Evolutionary conservation across 2,329 filamentous ascomycete species (phyloP).

Genomic region (Exophiala calicioides): DNA sequence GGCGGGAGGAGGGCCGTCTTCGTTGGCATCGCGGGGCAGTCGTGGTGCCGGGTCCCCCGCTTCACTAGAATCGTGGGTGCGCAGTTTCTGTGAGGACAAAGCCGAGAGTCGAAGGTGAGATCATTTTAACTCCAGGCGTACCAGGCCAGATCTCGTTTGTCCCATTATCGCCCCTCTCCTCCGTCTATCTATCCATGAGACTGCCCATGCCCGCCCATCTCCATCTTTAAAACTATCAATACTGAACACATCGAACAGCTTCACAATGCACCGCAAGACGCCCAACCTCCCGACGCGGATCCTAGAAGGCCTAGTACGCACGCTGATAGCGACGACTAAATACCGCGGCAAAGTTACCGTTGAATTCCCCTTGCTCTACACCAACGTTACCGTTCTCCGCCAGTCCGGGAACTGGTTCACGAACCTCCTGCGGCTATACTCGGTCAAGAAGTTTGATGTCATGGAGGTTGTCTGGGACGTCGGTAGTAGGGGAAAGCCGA

Average conservation of each 20-base stretch:
- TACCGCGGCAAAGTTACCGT: slow-evolving; percentile 32
- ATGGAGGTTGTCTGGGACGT: slow-evolving; percentile 32
- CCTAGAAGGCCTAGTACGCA: slow-evolving; percentile 34
- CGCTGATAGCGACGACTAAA: slow-evolving; percentile 31
- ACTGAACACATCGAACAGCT: too few relatives aligned
- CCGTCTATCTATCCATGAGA: neutral
- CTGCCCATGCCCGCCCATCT: neutral
- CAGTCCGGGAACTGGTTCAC: slow-evolving; percentile 32
- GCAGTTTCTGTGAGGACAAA: slow-evolving; percentile 31
- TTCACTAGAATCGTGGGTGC: slow-evolving; percentile 29
- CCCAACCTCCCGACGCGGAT: slow-evolving; percentile 20
- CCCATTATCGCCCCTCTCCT: too few relatives aligned
- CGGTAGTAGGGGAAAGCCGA: slow-evolving; percentile 14
- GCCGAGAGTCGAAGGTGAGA: slow-evolving; percentile 25
- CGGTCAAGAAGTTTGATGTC: slow-evolving; percentile 32
- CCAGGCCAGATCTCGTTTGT: too few relatives aligned
- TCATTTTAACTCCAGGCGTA: neutral
- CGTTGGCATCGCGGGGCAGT: slow-evolving; percentile 3
- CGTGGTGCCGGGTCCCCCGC: slow-evolving; percentile 7
- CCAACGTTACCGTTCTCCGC: slow-evolving; percentile 28
- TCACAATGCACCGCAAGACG: slow-evolving; percentile 20
- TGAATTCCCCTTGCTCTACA: slow-evolving; percentile 30
- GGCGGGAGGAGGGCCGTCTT: too few relatives aligned
- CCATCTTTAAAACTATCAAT: neutral
- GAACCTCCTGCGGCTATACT: slow-evolving; percentile 27